phyloP scores from a whole-genome alignment of 2,329 filamentous ascomycete genomes.

The Aspergillus sp. region DNA sequence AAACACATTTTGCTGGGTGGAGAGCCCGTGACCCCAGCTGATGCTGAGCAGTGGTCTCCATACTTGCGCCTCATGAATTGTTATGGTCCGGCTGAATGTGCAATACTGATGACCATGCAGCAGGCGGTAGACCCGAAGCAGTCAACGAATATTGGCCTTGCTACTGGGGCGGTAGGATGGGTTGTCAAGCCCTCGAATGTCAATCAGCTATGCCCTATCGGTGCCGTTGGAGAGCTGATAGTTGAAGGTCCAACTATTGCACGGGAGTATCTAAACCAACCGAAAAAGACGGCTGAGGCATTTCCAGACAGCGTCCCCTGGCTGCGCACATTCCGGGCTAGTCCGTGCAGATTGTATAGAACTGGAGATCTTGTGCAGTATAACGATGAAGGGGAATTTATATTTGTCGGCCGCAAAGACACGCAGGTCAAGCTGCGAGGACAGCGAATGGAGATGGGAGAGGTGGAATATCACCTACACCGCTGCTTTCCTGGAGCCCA shows the following conservation, averaged over 20 bases:
- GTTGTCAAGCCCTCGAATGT: conserved; percentile 33
- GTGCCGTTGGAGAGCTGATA: conserved; percentile 30
- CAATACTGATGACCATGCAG: not conserved
- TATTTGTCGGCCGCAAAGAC: conserved; percentile 34
- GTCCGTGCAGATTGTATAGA: conserved; percentile 27
- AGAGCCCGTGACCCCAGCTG: conserved; percentile 1
- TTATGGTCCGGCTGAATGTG: conserved; percentile 8
- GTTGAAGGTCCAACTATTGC: conserved; percentile 48
- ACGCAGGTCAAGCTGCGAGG: conserved; percentile 60
- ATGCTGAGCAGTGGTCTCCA: not conserved
- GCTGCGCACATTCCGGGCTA: conserved; percentile 12
- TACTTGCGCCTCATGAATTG: not conserved
- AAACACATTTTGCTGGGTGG: conserved; percentile 12
- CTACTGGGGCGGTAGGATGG: conserved; percentile 24
- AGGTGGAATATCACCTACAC: conserved; percentile 34
- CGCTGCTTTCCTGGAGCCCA: not conserved
- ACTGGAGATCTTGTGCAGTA: conserved; percentile 33
- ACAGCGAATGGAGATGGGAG: conserved; percentile 58
- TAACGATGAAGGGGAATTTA: conserved; percentile 23
- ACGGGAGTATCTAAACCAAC: conserved; percentile 42
- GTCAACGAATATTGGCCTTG: not conserved
- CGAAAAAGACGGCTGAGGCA: conserved; percentile 23
- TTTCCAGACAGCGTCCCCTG: conserved; percentile 31
- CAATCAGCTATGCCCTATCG: conserved; percentile 38
- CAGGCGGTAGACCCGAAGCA: not conserved